Evolutionary conservation across 2,329 filamentous ascomycete genomes (phyloP), one percentile per base, ranked within the genome.

Genomic region (Sporothrix inflata): DNA sequence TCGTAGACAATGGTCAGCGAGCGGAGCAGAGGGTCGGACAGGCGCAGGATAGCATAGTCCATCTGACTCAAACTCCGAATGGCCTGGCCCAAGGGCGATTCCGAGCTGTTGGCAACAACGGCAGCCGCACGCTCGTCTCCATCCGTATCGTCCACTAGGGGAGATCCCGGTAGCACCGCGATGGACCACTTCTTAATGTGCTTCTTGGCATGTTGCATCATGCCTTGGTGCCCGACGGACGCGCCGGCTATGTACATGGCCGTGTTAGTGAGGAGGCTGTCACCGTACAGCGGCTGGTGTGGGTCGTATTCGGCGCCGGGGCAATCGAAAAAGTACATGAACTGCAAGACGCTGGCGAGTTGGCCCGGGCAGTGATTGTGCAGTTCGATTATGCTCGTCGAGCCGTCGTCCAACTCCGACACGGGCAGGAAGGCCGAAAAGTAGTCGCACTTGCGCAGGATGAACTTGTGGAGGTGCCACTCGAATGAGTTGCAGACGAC

Each of bases 101-200:
- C 38, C 19, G 6, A 24, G 8, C 38, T 24, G 51, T 1, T 49
- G 24, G 38, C 11, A 49, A 7, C 5, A 27, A 40, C 3, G 8
- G 38, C 24, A 5, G 60, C 16, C 12, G n/a, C 3, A 11, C 38
- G 60, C 4, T 27, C 21, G 9, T 65, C 38, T 42, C 40, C 27
- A 12, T 60, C 47, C 30, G 47, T 19, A 7, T 67, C 27, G 19
- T 55, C 42, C 16, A 19, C 30, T 27, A 30, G 4, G 7, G 14
- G 3, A 30, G 55, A 71, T 8, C 27, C n/a, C 2, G 51, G 24
- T 24, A 69, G 40, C 4, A 67, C 45, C 27, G 70, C 61, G 30
- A 45, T 16, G 16, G 47, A 65, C 65, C 30, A 75, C 9, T 76
- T 73, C 0, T 85, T 86, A 1, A 92, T 76, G 1, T 84, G 82